Percentiles rank a stretch among this genome's conserved stretches.
These are phyloP conservation scores for Plasmodium gonderi DNA, from an alignment of 169 alveolate species.

Conservation along the genomic window DNA sequence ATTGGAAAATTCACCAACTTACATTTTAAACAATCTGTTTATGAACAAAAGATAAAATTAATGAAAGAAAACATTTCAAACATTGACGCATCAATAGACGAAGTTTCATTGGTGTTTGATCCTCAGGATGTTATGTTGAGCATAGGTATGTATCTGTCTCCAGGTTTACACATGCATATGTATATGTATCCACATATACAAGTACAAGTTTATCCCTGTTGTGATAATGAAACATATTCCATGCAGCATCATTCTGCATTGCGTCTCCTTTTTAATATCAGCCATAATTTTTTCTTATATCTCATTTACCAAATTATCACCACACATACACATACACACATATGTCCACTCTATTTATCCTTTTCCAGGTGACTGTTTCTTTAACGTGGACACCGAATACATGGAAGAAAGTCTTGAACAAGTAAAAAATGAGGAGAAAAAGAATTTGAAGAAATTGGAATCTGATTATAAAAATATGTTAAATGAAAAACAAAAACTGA, in stretches of 20 bases:
- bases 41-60: slow-evolving; percentile 61
- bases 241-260: too few relatives aligned
- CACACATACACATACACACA: neutral
- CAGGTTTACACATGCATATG: neutral
- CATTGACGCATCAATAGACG: slow-evolving; percentile 69
- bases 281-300: neutral
- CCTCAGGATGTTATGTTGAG: slow-evolving; percentile 54
- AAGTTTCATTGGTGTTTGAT: slow-evolving; percentile 46
- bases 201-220: neutral
- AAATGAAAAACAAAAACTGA: slow-evolving; percentile 56
- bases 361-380: slow-evolving; percentile 60
- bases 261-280: too few relatives aligned
- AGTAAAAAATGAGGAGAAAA: slow-evolving; percentile 19
- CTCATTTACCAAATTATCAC: neutral
- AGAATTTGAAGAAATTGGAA: slow-evolving; percentile 58
- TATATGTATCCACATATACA: neutral
- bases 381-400: slow-evolving; percentile 39
- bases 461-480: slow-evolving; percentile 31
- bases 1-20: slow-evolving; percentile 67
- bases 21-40: slow-evolving; percentile 57
- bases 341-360: neutral
- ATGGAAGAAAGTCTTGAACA: slow-evolving; percentile 46
- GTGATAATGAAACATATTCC: too few relatives aligned
- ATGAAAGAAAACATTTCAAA: slow-evolving; percentile 54
- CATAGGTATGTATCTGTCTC: slow-evolving; percentile 29